Evolutionary conservation across 306 rosid genomes (phyloP), one percentile per base, ranked within the genome.

Genomic region (Citrullus mucosospermus): DNA sequence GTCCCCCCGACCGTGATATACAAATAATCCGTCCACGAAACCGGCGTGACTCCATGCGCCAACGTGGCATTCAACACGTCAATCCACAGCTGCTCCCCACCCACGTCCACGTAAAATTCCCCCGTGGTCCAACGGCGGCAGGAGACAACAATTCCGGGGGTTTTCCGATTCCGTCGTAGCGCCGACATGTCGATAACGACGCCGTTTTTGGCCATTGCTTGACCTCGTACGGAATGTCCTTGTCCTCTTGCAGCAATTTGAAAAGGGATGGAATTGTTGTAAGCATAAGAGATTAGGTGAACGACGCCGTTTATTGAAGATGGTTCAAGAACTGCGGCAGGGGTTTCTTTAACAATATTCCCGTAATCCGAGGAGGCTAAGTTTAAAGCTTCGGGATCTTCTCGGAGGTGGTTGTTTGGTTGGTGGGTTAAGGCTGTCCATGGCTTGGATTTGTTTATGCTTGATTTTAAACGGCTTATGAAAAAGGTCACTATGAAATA

Each of bases 11-110:
- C 92, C 0, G 90, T 89, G 41, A 95, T 60, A 73, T 78, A 82
- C 85, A 95, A 81, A 48, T 95, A 95, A 38, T 95, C 98, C 16
- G 96, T 91, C 98, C 97, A 95, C 11, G 97, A 87, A 2, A 84
- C 85, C 0, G 97, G 98, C 0, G 97, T 63, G 5, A 89, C 81
- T 2, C 97, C 97, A 69, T 41, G 58, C 25, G 82, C 75, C 8
- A 92, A 83, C 3, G 91, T 72, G 38, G 89, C 89, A 65, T 79
- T 82, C 84, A 95, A 68, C n/a, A 95, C 89, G 68, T 92, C 87
- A 9, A 89, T 87, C 98, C 98, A 95, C 65, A 84, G 81, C 81
- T 89, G 93, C 71, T 86, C 96, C 6, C 92, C 96, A 2, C 98
- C 92, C 2, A 90, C 95, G 78, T 95, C 98, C 3, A 78, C 97